phyloP scores from a whole-genome alignment of 2,329 filamentous ascomycete genomes.

The Arthrobotrys entomopaga region DNA sequence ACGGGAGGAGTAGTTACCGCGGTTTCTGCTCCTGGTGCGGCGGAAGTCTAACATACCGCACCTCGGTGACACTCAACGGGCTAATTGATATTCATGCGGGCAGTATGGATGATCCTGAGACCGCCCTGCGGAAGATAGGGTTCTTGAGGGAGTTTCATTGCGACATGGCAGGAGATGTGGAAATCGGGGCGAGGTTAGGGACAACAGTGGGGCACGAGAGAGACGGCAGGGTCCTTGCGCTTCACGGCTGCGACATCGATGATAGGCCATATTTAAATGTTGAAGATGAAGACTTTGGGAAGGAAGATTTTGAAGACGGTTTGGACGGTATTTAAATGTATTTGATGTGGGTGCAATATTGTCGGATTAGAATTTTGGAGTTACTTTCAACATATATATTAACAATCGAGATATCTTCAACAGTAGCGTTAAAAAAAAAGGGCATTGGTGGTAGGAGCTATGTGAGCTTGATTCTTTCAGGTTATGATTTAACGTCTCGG shows the following conservation, averaged over 20 bases:
- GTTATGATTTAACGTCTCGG: not conserved
- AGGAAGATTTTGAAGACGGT: not conserved
- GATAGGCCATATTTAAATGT: conserved; percentile 13
- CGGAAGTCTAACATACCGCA: conserved; percentile 40
- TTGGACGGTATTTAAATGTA: conserved; percentile 3
- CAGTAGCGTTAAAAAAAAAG: conserved; percentile 23
- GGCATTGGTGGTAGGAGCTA: not conserved
- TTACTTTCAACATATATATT: conserved; percentile 23
- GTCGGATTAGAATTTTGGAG: not conserved
- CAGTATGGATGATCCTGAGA: conserved; percentile 47
- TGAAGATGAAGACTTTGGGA: not conserved
- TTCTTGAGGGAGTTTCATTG: conserved; percentile 44
- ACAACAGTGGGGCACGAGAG: conserved; percentile 26
- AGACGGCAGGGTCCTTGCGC: conserved; percentile 17
- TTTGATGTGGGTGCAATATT: not conserved
- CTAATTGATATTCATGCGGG: conserved; percentile 42
- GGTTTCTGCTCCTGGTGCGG: conserved; percentile 50
- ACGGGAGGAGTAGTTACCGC: conserved; percentile 42
- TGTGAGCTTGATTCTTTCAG: not conserved
- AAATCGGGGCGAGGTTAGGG: conserved; percentile 30
- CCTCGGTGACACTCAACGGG: conserved; percentile 38
- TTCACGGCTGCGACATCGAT: conserved; percentile 35
- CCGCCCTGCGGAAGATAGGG: conserved; percentile 32
- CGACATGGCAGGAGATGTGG: conserved; percentile 21
- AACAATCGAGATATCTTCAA: conserved; percentile 13